Evolutionary conservation across 345 rosid species (phyloP).

Genomic region (Dovyalis caffra): DNA sequence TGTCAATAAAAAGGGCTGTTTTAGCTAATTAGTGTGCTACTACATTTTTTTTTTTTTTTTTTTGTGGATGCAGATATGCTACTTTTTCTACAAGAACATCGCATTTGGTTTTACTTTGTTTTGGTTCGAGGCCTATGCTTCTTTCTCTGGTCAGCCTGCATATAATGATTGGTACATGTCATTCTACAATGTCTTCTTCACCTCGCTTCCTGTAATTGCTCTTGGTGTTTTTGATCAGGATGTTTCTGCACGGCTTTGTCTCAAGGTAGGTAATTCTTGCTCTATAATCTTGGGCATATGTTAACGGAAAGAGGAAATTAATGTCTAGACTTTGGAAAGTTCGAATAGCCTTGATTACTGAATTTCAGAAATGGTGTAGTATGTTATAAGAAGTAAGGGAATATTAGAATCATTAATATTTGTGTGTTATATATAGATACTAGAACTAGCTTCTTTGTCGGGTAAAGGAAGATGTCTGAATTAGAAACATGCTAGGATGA

Average conservation of each 20-base stretch:
- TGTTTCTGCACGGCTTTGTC: constrained; percentile 86
- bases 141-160: constrained; percentile 91
- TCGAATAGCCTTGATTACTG: no score
- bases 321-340: no score
- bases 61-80: constrained; percentile 69
- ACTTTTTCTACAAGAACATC: constrained; percentile 95
- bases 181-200: constrained; percentile 89
- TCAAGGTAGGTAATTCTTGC: constrained; percentile 49
- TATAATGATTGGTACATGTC: constrained; percentile 98
- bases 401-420: no score
- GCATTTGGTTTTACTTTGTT: constrained; percentile 88
- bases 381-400: no score
- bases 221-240: constrained; percentile 95
- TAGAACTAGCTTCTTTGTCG: no score
- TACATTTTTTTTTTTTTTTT: background rate
- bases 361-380: no score
- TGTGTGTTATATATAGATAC: no score
- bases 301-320: no score
- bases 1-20: no score
- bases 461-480: no score
- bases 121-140: constrained; percentile 90
- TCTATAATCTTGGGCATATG: background rate
- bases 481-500: no score
- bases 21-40: background rate
- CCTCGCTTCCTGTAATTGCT: constrained; percentile 94